Conservation (phyloP, 164 flowering plant species). For the Echeveria elegans region DNA sequence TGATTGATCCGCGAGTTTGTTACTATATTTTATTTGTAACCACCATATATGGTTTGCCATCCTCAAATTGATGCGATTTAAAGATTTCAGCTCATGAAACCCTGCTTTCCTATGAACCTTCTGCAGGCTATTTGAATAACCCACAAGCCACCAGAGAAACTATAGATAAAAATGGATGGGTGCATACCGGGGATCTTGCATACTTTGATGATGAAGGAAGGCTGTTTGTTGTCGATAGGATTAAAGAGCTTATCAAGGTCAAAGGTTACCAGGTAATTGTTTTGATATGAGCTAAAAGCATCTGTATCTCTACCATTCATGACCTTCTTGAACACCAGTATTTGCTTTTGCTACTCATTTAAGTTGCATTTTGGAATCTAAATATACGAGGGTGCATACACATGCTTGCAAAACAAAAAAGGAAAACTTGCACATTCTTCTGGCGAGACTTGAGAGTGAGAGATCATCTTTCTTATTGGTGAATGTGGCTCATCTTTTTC, state of each 20-base stretch:
- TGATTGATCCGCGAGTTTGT: too few relatives aligned
- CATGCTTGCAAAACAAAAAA: not conserved
- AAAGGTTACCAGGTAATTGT: constrained; percentile 49
- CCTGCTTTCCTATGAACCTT: not conserved
- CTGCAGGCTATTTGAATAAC: constrained; percentile 48
- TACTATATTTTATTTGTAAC: too few relatives aligned
- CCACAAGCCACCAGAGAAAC: constrained; percentile 37
- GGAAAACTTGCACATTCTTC: not conserved
- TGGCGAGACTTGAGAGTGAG: too few relatives aligned
- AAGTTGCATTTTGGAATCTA: not conserved
- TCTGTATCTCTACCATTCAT: not conserved
- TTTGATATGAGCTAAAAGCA: not conserved
- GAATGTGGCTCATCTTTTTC: not conserved
- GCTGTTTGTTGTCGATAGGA: constrained; percentile 43
- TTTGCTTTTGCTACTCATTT: not conserved
- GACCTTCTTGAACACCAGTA: not conserved
- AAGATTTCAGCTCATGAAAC: not conserved
- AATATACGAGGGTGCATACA: not conserved
- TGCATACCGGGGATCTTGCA: constrained; percentile 56
- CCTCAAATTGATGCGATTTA: too few relatives aligned
- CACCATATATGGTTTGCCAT: too few relatives aligned
- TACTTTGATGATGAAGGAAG: constrained; percentile 46
- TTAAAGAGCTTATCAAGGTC: constrained; percentile 55
- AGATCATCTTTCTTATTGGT: not conserved
- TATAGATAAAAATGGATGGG: constrained; percentile 43